Evolutionary conservation across 2,329 filamentous ascomycete genomes (phyloP), one percentile per base, ranked within the genome.

Genomic region (Diaporthe batatas): DNA sequence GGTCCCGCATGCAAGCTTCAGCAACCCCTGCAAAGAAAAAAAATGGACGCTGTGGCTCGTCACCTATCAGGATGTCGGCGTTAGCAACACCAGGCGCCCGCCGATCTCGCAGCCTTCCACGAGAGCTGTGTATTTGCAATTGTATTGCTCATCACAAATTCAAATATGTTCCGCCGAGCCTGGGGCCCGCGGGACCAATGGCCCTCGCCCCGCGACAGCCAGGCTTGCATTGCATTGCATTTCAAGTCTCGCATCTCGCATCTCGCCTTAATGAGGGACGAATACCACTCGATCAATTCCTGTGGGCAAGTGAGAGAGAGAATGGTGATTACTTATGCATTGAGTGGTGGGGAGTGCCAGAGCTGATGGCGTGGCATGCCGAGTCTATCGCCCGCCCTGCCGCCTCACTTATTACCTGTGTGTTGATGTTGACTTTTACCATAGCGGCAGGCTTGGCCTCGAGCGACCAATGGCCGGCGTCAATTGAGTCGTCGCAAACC

Each of bases 91-190:
- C 32, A 16, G 62, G 47, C 47, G 47, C 16, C 47, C 12, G 62
- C 62, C 62, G 62, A 67, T 67, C 47, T 67, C 62, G 62, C 62
- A 67, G 62, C 62, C 62, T 18, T 34, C 44, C 62, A 36, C 10
- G n/a, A 10, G n/a, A 67, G 47, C 62, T 67, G 25, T 65, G 44
- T 29, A 65, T 65, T 65, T 65, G 44, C 62, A 65, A 51, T 65
- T 65, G 62, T 51, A 65, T 65, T 65, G 62, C 62, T 65, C 62
- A 65, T 67, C 62, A 67, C 62, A 67, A 67, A 53, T 67, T 67
- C 62, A 67, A 67, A 53, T 39, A 53, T 53, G 51, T 53, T 21
- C 47, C n/a, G 47, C 62, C 47, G 62, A 67, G 47, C 62, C 32
- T 67, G 47, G n/a, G 25, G 18, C 44, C 62, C 62, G 47, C 62